These are phyloP conservation scores for Mycena polygramma DNA, from an alignment of 768 basidiomycete species.

Conservation along the genomic window DNA sequence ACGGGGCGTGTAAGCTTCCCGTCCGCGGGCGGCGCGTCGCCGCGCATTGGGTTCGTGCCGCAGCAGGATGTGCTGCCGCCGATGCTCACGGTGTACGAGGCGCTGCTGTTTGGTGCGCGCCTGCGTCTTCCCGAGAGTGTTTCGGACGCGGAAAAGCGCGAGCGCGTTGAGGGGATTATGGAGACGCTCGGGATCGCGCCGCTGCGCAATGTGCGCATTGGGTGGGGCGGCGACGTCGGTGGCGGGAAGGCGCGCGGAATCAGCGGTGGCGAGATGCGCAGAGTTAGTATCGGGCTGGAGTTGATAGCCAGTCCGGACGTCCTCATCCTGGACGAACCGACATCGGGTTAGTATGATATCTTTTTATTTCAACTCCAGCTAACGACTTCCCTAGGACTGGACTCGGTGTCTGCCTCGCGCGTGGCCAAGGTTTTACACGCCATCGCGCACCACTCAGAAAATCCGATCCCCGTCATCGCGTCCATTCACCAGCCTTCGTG, in stretches of 20 bases:
- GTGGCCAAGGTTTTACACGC: conserved; percentile 82
- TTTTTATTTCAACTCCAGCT: conserved; percentile 9
- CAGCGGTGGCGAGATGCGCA: conserved; percentile 91
- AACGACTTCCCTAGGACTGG: conserved; percentile 64
- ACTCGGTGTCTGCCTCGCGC: conserved; percentile 88
- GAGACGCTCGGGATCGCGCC: conserved; percentile 82
- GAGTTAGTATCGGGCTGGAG: conserved; percentile 92
- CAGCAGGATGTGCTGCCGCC: conserved; percentile 88
- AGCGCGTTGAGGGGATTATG: conserved; percentile 78
- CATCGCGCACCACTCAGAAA: conserved; percentile 77
- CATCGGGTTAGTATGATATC: conserved; percentile 56
- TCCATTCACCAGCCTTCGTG: conserved; percentile 91
- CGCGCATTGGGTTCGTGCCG: conserved; percentile 87
- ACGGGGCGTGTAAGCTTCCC: conserved; percentile 77
- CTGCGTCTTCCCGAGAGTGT: conserved; percentile 86
- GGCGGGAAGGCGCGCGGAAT: conserved; percentile 85
- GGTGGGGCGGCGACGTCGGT: conserved; percentile 64
- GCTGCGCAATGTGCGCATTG: conserved; percentile 80
- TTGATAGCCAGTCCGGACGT: conserved; percentile 89
- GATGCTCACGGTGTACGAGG: conserved; percentile 84
- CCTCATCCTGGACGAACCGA: conserved; percentile 90
- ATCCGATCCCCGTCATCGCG: conserved; percentile 86
- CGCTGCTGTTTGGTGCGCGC: conserved; percentile 87
- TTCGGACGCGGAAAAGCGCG: conserved; percentile 69
- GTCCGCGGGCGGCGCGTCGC: conserved; percentile 46